Percentiles rank a stretch among this genome's conserved stretches.
Conservation (phyloP, 345 rosid species). For the Crucihimalaya himalaica region DNA sequence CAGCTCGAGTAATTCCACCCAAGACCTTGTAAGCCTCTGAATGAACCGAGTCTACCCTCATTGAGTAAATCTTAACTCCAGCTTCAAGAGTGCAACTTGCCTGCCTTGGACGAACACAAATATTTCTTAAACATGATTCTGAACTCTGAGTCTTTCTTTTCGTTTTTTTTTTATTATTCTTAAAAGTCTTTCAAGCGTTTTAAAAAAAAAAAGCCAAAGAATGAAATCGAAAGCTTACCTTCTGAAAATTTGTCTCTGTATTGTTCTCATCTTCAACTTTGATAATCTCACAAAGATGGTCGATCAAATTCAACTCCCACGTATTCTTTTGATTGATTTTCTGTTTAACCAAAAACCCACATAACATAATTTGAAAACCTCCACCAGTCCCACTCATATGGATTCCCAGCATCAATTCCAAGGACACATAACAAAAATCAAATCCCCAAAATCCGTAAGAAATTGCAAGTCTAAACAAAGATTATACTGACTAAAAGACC, state of each 20-base stretch:
- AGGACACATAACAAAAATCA: neutral
- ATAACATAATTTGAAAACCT: neutral
- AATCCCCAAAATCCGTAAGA: neutral
- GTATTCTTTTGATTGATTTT: slow-evolving; percentile 93
- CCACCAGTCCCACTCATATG: neutral
- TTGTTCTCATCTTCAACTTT: slow-evolving; percentile 89
- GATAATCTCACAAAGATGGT: slow-evolving; percentile 79
- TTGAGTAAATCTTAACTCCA: slow-evolving; percentile 89
- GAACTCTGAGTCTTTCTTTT: neutral
- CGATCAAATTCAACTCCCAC: slow-evolving; percentile 84
- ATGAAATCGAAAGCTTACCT: slow-evolving; percentile 48
- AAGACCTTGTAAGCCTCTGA: slow-evolving; percentile 96
- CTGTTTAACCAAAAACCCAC: slow-evolving; percentile 42
- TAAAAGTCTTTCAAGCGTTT: neutral
- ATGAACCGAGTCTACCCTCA: slow-evolving; percentile 91
- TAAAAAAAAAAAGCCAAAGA: neutral
- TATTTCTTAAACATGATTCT: neutral
- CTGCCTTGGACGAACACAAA: slow-evolving; percentile 40
- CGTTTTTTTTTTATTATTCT: neutral
- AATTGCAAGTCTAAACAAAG: neutral
- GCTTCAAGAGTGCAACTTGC: slow-evolving; percentile 98
- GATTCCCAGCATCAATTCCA: neutral
- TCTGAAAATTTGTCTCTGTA: slow-evolving; percentile 87
- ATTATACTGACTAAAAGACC: neutral
- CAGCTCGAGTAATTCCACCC: slow-evolving; percentile 90